These are phyloP conservation scores for Grigorovia transvaalensis DNA, from an alignment of 805 yeast genomes.

Conservation along the genomic window DNA sequence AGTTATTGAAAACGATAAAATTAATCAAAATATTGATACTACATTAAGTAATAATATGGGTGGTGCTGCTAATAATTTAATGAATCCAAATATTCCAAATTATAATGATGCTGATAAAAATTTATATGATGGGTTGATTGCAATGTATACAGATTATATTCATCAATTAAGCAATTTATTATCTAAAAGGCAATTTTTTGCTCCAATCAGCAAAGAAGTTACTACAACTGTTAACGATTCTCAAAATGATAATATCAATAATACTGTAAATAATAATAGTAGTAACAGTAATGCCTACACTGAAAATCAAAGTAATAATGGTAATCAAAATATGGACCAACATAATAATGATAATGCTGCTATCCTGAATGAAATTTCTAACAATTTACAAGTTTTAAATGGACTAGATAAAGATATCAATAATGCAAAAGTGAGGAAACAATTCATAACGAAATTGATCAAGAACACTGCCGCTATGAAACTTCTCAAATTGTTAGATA, in stretches of 20 bases:
- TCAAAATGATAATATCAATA: background rate
- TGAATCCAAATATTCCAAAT: conserved; percentile 11
- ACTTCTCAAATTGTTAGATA: conserved; percentile 5
- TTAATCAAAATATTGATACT: background rate
- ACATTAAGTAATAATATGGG: background rate
- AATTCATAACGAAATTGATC: conserved; percentile 17
- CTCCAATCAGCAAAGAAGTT: background rate
- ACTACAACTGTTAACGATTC: background rate
- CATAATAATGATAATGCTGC: conserved; percentile 2
- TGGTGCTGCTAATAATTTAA: conserved; percentile 3
- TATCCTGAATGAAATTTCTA: background rate
- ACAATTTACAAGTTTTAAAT: conserved; percentile 8
- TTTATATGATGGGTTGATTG: conserved; percentile 21
- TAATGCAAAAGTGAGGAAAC: conserved; percentile 19
- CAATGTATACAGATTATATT: conserved; percentile 26
- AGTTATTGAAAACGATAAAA: background rate
- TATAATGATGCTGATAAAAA: conserved; percentile 23
- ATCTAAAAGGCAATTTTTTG: conserved; percentile 1
- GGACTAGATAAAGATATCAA: conserved; percentile 11
- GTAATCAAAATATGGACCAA: background rate
- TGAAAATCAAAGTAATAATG: background rate
- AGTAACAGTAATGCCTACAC: too few species aligned
- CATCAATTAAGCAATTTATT: conserved; percentile 14
- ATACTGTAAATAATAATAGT: background rate
- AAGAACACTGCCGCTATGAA: conserved; percentile 2